Percentiles rank a stretch among this genome's conserved stretches.
phyloP scores from a whole-genome alignment of 2,329 filamentous ascomycete genomes.

The Aspergillus proliferans region DNA sequence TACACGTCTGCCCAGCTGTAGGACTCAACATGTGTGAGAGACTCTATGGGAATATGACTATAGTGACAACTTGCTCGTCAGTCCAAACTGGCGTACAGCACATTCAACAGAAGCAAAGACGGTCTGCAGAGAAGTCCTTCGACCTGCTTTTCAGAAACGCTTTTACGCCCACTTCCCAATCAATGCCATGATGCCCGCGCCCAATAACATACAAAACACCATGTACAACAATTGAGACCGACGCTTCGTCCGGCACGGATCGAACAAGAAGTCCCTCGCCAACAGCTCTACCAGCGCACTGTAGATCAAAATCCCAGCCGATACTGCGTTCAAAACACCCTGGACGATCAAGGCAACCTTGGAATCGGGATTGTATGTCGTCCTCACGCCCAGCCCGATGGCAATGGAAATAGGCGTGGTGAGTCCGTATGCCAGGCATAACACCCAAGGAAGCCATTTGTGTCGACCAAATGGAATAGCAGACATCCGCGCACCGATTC shows the following conservation, averaged over 20 bases:
- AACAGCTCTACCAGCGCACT: constrained; percentile 47
- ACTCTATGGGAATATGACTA: no score
- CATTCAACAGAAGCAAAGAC: no score
- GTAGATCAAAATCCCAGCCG: constrained; percentile 47
- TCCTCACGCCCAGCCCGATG: constrained; percentile 43
- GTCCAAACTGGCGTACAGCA: no score
- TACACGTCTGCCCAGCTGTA: no score
- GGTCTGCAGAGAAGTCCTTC: no score
- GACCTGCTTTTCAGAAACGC: no score
- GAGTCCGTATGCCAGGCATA: constrained; percentile 46
- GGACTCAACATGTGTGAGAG: no score
- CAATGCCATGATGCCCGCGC: constrained; percentile 44
- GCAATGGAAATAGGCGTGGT: constrained; percentile 49
- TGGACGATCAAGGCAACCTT: constrained; percentile 40
- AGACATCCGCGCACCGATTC: constrained; percentile 56
- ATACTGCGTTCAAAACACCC: constrained; percentile 43
- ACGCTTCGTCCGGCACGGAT: constrained; percentile 39
- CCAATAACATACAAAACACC: constrained; percentile 35
- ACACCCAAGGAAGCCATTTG: constrained; percentile 44
- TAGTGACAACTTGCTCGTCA: no score
- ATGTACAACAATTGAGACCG: constrained; percentile 37
- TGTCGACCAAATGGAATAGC: constrained; percentile 47
- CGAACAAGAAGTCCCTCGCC: constrained; percentile 47
- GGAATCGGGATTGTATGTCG: constrained; percentile 37
- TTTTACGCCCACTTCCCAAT: constrained; percentile 45